Evolutionary conservation across 139 green algal species (phyloP).

Genomic region (Chlorella sorokiniana): DNA sequence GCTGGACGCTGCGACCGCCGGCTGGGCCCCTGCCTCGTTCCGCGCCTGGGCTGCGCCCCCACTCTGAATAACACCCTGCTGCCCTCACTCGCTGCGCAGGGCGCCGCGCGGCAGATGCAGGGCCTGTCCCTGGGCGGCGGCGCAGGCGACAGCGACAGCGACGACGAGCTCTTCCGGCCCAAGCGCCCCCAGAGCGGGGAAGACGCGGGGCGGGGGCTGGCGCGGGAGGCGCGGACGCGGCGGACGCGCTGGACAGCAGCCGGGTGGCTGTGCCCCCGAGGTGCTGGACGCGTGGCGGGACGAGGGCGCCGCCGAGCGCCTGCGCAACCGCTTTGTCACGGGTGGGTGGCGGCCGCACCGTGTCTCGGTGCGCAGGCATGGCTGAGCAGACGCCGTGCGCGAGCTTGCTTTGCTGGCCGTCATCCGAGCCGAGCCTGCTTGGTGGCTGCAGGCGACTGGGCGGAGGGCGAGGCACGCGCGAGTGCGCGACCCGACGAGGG

Average conservation of each 20-base stretch:
- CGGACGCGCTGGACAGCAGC: conserved; percentile 58
- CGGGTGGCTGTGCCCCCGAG: conserved; percentile 25
- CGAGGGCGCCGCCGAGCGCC: conserved; percentile 50
- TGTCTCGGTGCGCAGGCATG: too few species aligned
- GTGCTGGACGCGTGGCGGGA: conserved; percentile 30
- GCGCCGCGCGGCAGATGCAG: not conserved
- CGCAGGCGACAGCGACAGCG: conserved; percentile 42
- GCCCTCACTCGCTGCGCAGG: not conserved
- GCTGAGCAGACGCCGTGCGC: too few species aligned
- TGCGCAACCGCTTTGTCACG: conserved; percentile 76
- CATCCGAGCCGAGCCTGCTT: not conserved
- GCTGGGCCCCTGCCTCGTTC: too few species aligned
- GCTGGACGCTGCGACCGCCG: too few species aligned
- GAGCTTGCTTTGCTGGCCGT: not conserved
- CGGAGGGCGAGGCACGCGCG: conserved; percentile 65
- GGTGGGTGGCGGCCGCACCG: conserved; percentile 45
- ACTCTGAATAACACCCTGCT: not conserved
- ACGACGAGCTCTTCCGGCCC: conserved; percentile 57
- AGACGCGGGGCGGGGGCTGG: not conserved
- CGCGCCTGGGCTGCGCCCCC: not conserved
- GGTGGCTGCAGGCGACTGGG: conserved; percentile 83
- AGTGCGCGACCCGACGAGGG: conserved; percentile 49
- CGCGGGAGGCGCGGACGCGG: conserved; percentile 17
- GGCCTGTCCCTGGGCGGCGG: not conserved
- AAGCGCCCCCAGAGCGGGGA: not conserved